Conservation (phyloP, 2,329 filamentous ascomycete genomes). For the Fusarium sp. region DNA sequence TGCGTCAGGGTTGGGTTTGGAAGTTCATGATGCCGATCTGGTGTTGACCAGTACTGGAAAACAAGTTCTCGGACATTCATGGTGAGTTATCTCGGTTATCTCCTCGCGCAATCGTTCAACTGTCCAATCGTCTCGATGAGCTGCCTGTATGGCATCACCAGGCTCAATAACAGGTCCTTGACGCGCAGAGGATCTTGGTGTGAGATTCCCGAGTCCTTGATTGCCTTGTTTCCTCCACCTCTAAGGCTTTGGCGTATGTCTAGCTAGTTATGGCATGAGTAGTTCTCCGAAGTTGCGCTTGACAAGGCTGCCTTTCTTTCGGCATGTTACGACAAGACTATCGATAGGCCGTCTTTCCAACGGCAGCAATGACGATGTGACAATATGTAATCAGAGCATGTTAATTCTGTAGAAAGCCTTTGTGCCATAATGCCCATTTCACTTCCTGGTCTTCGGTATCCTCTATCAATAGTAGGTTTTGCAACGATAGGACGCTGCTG, state of each 20-base stretch:
- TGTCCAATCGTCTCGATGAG: background rate
- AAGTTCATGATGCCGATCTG: constrained; percentile 29
- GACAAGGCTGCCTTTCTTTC: background rate
- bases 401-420: background rate
- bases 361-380: background rate
- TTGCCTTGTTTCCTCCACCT: background rate
- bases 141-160: background rate
- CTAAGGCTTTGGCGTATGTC: background rate
- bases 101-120: constrained; percentile 4
- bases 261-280: background rate
- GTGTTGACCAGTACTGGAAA: constrained; percentile 26
- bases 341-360: background rate
- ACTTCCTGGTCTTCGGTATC: background rate
- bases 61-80: constrained; percentile 14
- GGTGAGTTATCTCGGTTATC: constrained; percentile 19
- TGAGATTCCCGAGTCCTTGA: background rate
- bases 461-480: background rate
- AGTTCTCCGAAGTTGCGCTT: background rate
- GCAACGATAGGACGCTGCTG: background rate
- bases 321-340: background rate
- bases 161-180: background rate
- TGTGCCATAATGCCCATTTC: background rate
- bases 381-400: background rate
- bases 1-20: constrained; percentile 19
- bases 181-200: background rate